phyloP scores from a whole-genome alignment of 495 filamentous ascomycete species.

The Copromyces sp. region DNA sequence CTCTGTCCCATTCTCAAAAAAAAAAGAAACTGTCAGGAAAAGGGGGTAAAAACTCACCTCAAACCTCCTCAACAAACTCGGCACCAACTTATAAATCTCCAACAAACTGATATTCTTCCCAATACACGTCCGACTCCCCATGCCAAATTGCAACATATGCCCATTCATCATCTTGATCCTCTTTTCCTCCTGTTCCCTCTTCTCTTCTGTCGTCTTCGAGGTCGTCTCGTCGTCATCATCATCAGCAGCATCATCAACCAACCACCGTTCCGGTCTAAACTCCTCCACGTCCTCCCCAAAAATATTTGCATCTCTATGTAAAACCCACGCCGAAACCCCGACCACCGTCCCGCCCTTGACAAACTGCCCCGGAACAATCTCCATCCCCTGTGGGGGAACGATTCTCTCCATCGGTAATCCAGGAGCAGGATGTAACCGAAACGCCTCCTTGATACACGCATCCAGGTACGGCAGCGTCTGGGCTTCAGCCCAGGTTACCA shows the following conservation, averaged over 20 bases:
- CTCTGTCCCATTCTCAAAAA: neutral
- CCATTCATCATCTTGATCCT: conserved; percentile 47
- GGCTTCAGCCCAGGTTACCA: conserved; percentile 50
- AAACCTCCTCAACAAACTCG: conserved; percentile 60
- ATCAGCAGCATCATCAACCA: conserved; percentile 18
- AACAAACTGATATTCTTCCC: conserved; percentile 64
- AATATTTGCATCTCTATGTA: conserved; percentile 46
- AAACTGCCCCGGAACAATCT: conserved; percentile 39
- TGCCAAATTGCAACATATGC: conserved; percentile 51
- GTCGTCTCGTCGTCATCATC: too few species aligned
- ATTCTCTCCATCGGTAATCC: conserved; percentile 54
- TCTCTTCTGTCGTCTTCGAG: conserved; percentile 1
- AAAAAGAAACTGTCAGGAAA: neutral
- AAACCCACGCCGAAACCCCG: conserved; percentile 52
- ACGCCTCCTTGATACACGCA: conserved; percentile 58
- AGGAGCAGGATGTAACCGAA: conserved; percentile 55
- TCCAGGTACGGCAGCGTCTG: conserved; percentile 54
- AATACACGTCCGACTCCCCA: conserved; percentile 53
- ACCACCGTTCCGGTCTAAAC: conserved; percentile 53
- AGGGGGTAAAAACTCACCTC: conserved; percentile 33
- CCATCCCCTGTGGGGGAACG: conserved; percentile 45
- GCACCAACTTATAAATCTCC: conserved; percentile 74
- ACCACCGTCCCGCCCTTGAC: conserved; percentile 55
- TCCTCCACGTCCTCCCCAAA: conserved; percentile 50
- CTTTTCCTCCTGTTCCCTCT: conserved; percentile 29